phyloP scores from a whole-genome alignment of 164 flowering plant genomes.

The Dillenia suffruticosa region DNA sequence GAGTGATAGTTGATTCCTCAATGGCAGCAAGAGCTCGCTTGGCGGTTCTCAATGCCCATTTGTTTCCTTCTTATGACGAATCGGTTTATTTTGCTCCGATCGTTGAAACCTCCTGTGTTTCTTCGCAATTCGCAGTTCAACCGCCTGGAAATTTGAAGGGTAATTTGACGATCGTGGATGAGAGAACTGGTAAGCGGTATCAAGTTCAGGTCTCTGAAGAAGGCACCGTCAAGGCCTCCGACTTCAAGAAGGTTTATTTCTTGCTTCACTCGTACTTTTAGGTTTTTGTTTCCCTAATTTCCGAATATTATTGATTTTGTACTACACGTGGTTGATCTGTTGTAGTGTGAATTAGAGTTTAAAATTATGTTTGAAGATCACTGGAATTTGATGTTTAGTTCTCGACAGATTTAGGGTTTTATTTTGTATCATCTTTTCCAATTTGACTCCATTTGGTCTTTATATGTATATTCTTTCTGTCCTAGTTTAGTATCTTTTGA shows the following conservation, averaged over 20 bases:
- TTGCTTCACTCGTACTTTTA: too few relatives aligned
- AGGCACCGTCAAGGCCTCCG: constrained; percentile 81
- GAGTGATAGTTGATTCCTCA: constrained; percentile 22
- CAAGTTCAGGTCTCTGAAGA: constrained; percentile 68
- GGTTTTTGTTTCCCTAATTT: too few relatives aligned
- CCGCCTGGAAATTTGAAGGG: constrained; percentile 71
- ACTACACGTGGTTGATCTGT: too few relatives aligned
- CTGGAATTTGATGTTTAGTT: too few relatives aligned
- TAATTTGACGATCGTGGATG: constrained; percentile 57
- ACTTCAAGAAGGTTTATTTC: constrained; percentile 72
- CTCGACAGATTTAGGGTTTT: too few relatives aligned
- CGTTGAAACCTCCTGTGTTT: constrained; percentile 41
- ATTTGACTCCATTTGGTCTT: too few relatives aligned
- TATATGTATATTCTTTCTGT: too few relatives aligned
- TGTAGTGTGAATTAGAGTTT: too few relatives aligned
- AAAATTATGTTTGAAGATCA: too few relatives aligned
- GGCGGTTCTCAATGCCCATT: constrained; percentile 71
- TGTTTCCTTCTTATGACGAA: constrained; percentile 19
- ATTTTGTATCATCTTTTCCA: too few relatives aligned
- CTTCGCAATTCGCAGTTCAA: constrained; percentile 34
- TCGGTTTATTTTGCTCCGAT: constrained; percentile 10
- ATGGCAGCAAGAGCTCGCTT: constrained; percentile 43
- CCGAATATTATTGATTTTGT: too few relatives aligned
- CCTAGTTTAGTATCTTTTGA: too few relatives aligned
- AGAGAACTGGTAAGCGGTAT: constrained; percentile 73